A percentile compares a stretch with the other conserved stretches of the same genome.
phyloP scores from a whole-genome alignment of 768 basidiomycete genomes.

The Suillus subalutaceus region DNA sequence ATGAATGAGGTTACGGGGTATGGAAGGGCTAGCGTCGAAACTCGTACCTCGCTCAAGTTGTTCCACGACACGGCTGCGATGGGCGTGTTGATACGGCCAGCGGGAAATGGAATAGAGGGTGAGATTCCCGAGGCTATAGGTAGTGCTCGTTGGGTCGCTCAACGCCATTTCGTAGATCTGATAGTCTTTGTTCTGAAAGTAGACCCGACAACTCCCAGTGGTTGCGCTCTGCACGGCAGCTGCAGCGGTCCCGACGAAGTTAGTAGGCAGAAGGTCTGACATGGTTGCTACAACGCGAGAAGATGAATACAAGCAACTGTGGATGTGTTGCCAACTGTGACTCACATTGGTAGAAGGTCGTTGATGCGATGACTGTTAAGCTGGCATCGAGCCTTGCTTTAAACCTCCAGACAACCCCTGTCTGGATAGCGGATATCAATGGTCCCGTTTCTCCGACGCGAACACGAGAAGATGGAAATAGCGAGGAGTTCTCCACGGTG shows the following conservation, averaged over 20 bases:
- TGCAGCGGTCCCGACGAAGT: background rate
- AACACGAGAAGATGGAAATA: no score
- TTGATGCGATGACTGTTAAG: no score
- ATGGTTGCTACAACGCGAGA: background rate
- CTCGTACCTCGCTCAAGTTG: background rate
- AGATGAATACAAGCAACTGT: no score
- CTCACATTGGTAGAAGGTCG: no score
- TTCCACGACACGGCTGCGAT: background rate
- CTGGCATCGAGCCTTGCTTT: no score
- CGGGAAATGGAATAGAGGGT: background rate
- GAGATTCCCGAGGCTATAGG: background rate
- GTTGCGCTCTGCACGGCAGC: background rate
- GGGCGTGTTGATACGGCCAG: background rate
- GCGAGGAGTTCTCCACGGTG: no score
- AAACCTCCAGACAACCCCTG: no score
- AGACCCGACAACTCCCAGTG: no score
- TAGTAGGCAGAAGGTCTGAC: background rate
- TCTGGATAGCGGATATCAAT: no score
- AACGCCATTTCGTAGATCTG: background rate
- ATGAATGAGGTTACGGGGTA: background rate
- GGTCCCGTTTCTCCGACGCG: no score
- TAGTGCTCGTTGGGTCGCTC: background rate
- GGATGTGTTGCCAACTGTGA: no score
- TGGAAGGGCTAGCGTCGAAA: background rate
- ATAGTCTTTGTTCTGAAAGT: background rate